Base-by-base conservation (phyloP, 2,329 filamentous ascomycete genomes). In the Hypoxylon sp. region DNA sequence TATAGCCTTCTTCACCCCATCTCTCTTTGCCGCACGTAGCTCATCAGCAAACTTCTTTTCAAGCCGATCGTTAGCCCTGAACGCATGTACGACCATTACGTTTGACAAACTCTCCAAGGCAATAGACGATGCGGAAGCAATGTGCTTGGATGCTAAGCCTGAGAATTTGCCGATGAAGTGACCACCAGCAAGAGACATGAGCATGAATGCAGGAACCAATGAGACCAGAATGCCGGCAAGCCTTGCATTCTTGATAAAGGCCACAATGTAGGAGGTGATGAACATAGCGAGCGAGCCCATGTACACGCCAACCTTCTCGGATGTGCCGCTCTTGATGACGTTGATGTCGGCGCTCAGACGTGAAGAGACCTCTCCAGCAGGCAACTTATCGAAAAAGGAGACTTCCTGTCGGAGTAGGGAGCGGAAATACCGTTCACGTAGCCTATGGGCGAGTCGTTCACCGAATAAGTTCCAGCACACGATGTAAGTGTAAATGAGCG, bases 221-320 rank as follows among this genome's bases (percentile, higher is more conserved):
- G 85, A 87, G 17, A 88, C 76, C 25, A 90, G 77, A 73, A 89
- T 88, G 3, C 82, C 87, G 11, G 88, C 86, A 7, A 90, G 81
- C 57, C 79, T 81, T 10, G 84, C 81, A 64, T 88, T 83, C 70
- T 89, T 87, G 75, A 88, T 84, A 67, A 90, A 90, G 1, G 87
- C 87, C 17, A 90, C 83, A 9, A 89, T 81, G 68, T 89, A 89
- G 0, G 87, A 85, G 0, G 87, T 85, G 45, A 89, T 76, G 71
- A 90, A 90, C 75, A 88, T 89, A 0, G 87, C 85, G 4, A 87
- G 68, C 25, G 83, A 86, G 19, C 84, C 82, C 4, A 90, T 78
- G 55, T 84, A 85, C 10, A 89, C 84, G 34, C 87, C 88, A 13
- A 89, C 87, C 74, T 90, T 90, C 77, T 90, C 87, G 0, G 85